Base-by-base conservation (phyloP, 2,329 filamentous ascomycete genomes). In the Niveomyces coronatus region DNA sequence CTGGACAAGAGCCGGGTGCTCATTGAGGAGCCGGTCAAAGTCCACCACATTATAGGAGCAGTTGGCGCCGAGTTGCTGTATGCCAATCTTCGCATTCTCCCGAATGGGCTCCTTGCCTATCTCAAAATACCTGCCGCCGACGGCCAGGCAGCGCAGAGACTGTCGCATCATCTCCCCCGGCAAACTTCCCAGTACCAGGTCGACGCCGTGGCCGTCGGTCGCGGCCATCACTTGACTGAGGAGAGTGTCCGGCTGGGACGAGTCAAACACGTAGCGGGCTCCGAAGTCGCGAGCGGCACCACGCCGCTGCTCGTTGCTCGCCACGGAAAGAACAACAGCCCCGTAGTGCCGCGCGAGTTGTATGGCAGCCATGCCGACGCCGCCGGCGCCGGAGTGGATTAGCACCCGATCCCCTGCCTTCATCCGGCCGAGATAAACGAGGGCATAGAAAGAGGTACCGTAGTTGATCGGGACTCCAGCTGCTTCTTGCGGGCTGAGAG, bases 261-360 rank as follows among this genome's bases (percentile, higher is more conserved):
- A 24, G 23, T 24, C 23, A 24, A 24, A 24, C 8, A 24, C 23
- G 8, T 7, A 8, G 8, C 13, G 8, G 23, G 13, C 23, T 13
- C 23, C 23, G 8, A 24, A 8, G 8, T 24, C 8, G 8, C 8
- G 13, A 8, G 13, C 23, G 8, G 13, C 23, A 8, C 13, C 23
- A 13, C 23, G 23, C 8, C 23, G 23, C 23, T 24, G 8, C 8
- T 7, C 8, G 23, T 13, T 24, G 8, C 23, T 13, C 8, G 23
- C 23, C 23, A 13, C 64, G 5, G 44, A 47, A 24, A 54, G 62
- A 1, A 63, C 47, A 11, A 53, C 47, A 1, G 52, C 47, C 2
- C 45, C 47, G 4, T 46, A 18, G 9, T 31, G 17, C 27, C 41
- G 19, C 26, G 44, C 29, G 5, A 51, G 31, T 18, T 39, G 34